A percentile compares a stretch with the other conserved stretches of the same genome.
These are phyloP conservation scores for Pseudonitzschia delicatissima DNA, from an alignment of 108 stramenopile species.

Conservation along the genomic window DNA sequence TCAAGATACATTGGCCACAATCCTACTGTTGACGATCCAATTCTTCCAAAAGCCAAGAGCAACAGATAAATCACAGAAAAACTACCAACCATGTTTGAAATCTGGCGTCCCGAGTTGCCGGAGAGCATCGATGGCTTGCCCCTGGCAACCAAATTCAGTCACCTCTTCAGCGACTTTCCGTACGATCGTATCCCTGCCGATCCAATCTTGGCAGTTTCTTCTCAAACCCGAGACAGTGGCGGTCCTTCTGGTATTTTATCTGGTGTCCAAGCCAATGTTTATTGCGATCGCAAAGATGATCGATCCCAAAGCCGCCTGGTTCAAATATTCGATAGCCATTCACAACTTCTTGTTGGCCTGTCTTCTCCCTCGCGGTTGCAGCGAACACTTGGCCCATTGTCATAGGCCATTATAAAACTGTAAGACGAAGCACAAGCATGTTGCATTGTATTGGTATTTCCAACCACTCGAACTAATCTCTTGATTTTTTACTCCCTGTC, in stretches of 20 bases:
- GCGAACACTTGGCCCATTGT: conserved; percentile 42
- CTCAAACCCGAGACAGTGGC: conserved; percentile 41
- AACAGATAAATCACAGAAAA: conserved; percentile 3
- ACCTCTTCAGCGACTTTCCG: conserved; percentile 39
- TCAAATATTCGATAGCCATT: conserved; percentile 29
- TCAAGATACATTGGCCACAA: too few species aligned
- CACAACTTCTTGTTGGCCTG: conserved; percentile 53
- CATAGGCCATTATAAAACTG: conserved; percentile 22
- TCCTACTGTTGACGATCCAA: too few species aligned
- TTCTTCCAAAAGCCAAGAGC: too few species aligned
- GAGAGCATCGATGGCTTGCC: conserved; percentile 43
- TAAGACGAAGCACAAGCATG: too few species aligned
- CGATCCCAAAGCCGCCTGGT: conserved; percentile 26
- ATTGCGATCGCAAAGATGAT: conserved; percentile 10
- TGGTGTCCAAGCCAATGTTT: conserved; percentile 35
- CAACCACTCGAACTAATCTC: too few species aligned
- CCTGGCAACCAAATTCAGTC: conserved; percentile 27
- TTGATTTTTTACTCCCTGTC: too few species aligned
- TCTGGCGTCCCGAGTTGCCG: conserved; percentile 32
- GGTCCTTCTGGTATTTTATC: conserved; percentile 27
- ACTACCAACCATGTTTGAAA: conserved; percentile 11
- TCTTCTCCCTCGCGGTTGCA: conserved; percentile 46
- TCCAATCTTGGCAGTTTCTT: conserved; percentile 19
- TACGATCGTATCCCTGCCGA: conserved; percentile 44
- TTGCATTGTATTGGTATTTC: too few species aligned